Base-by-base conservation (phyloP, 805 yeast species). In the Soucietia sequanensis region DNA sequence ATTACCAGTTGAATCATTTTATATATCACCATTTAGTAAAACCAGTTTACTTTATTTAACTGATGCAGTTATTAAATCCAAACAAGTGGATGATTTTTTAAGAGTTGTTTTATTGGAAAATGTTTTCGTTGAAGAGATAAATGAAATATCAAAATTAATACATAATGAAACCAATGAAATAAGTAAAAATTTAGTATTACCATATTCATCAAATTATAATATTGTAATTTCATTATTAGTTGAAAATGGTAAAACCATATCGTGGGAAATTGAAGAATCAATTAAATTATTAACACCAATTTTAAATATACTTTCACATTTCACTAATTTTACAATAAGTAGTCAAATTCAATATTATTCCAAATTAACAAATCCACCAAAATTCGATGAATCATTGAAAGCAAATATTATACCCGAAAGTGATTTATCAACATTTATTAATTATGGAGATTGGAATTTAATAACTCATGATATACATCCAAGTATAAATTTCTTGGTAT, bases 401-500 rank as follows among this genome's bases (percentile, higher is more conserved):
- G 59, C 54, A 2, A 57, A 61, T 14, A 39, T 67, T 3, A 62
- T 83, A 12, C 65, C 68, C 16, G 60, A 68, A 35, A 54, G 66
- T 6, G 84, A 84, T 37, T 66, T 90, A 23, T 73, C 95, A 2
- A 83, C 90, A 10, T 78, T 86, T 44, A 75, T 90, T 40, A 93
- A 91, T 58, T 79, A 78, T 46, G 89, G 93, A 2, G 95, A 85
- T 45, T 84, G 95, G 95, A 82, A 82, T 37, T 62, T 78, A 34
- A 72, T 47, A 68, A 83, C 43, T 58, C 71, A 72, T 46, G 78
- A 75, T 46, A 62, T 78, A 2, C 75, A 79, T 41, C 89, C 93
- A 0, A 72, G 80, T 2, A 56, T 86, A 41, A 86, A 89, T 57
- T 80, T 91, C 49, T 67, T 85, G 13, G 59, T 82, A 1, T 86